Conservation (phyloP, 169 alveolate genomes). For the Plasmodium reichenowi region DNA sequence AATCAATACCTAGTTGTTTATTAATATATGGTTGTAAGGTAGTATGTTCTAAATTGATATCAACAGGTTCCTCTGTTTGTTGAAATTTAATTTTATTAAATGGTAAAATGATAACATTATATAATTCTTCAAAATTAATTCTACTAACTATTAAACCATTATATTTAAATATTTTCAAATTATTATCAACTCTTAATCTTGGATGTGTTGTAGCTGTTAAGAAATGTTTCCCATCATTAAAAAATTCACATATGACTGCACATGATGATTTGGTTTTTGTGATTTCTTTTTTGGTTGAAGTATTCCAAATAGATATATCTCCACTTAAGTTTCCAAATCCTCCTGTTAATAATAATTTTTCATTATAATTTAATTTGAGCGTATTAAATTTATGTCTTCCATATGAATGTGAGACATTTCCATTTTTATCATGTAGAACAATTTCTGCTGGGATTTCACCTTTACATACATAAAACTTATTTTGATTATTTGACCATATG, state of each 20-base stretch:
- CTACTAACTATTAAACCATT: slow-evolving; percentile 83
- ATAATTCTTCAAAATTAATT: slow-evolving; percentile 82
- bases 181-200: slow-evolving; percentile 92
- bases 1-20: slow-evolving; percentile 69
- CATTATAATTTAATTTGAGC: slow-evolving; percentile 85
- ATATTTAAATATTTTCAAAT: slow-evolving; percentile 85
- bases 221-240: slow-evolving; percentile 87
- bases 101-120: slow-evolving; percentile 76
- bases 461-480: slow-evolving; percentile 82
- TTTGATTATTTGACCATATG: slow-evolving; percentile 82
- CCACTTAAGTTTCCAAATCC: slow-evolving; percentile 95
- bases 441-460: slow-evolving; percentile 85
- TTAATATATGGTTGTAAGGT: slow-evolving; percentile 23
- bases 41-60: slow-evolving; percentile 1
- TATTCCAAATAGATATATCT: slow-evolving; percentile 92
- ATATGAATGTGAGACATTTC: slow-evolving; percentile 78
- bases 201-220: slow-evolving; percentile 92
- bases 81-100: slow-evolving; percentile 35
- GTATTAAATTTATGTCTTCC: slow-evolving; percentile 90
- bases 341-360: slow-evolving; percentile 86
- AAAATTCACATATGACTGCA: slow-evolving; percentile 86
- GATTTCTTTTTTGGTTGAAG: slow-evolving; percentile 79
- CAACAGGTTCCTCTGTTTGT: slow-evolving; percentile 19
- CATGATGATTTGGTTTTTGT: slow-evolving; percentile 84
- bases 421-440: slow-evolving; percentile 78